These are phyloP conservation scores for Aspergillus fructus DNA, from an alignment of 2,329 filamentous ascomycete genomes.

Conservation along the genomic window DNA sequence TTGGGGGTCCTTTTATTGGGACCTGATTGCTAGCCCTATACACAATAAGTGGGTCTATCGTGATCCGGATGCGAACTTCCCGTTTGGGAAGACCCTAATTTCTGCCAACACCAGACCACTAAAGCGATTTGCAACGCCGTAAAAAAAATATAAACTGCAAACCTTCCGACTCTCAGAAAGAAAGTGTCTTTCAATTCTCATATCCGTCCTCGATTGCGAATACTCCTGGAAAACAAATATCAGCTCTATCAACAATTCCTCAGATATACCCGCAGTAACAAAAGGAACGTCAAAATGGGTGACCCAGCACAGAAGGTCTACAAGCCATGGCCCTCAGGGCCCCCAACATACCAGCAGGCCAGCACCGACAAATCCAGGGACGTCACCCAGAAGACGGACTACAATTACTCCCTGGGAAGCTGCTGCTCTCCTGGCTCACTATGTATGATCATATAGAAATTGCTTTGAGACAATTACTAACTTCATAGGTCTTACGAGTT, in stretches of 20 bases:
- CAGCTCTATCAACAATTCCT: no score
- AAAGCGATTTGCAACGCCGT: neutral
- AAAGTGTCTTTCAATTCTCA: neutral
- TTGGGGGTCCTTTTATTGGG: no score
- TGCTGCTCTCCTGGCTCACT: constrained; percentile 17
- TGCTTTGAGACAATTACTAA: no score
- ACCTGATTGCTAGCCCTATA: no score
- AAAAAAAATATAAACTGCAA: neutral
- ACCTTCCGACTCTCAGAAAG: neutral
- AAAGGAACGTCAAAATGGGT: no score
- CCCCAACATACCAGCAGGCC: constrained; percentile 7
- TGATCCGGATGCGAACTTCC: neutral
- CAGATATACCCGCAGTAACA: constrained; percentile 6
- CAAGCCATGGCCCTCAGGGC: constrained; percentile 2
- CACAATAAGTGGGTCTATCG: neutral
- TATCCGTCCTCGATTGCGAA: neutral
- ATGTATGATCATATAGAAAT: constrained; percentile 10
- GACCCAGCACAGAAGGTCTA: no score
- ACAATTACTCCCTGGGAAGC: constrained; percentile 19
- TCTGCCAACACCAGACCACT: no score
- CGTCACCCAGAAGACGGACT: constrained; percentile 11
- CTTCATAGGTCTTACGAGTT: constrained; percentile 14
- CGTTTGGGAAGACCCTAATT: neutral
- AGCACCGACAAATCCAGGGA: neutral
- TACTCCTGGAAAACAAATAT: no score